Evolutionary conservation across 306 rosid genomes (phyloP).

Genomic region (Vigna mungo): DNA sequence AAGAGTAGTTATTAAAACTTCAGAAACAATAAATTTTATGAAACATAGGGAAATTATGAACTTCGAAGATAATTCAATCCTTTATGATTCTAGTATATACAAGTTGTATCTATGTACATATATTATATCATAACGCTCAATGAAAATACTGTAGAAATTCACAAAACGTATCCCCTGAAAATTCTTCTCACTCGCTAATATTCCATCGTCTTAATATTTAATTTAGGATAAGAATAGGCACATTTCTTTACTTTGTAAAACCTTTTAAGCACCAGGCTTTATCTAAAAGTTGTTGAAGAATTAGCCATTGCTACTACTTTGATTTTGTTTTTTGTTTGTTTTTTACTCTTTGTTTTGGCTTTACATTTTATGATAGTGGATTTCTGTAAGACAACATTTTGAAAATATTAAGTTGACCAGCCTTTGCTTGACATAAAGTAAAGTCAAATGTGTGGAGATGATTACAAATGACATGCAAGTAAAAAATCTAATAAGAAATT

Average conservation of each 20-base stretch:
- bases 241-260: background rate
- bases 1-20: no score
- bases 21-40: no score
- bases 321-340: background rate
- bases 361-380: background rate
- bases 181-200: background rate
- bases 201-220: background rate
- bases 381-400: slow-evolving; percentile 10
- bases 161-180: background rate
- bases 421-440: slow-evolving; percentile 6
- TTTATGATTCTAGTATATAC: background rate
- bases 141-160: background rate
- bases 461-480: slow-evolving; percentile 12
- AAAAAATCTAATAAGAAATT: slow-evolving; percentile 23
- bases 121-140: background rate
- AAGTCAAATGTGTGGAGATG: slow-evolving; percentile 12
- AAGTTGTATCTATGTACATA: background rate
- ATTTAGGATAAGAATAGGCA: background rate
- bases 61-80: background rate
- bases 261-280: background rate
- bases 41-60: no score
- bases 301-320: background rate
- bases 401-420: slow-evolving; percentile 1
- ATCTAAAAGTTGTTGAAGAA: background rate
- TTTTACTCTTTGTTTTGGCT: background rate